Percentiles rank a stretch among this genome's conserved stretches.
These are phyloP conservation scores for Hordeum marinum DNA, from an alignment of 176 grass and related monocot species.

Conservation along the genomic window DNA sequence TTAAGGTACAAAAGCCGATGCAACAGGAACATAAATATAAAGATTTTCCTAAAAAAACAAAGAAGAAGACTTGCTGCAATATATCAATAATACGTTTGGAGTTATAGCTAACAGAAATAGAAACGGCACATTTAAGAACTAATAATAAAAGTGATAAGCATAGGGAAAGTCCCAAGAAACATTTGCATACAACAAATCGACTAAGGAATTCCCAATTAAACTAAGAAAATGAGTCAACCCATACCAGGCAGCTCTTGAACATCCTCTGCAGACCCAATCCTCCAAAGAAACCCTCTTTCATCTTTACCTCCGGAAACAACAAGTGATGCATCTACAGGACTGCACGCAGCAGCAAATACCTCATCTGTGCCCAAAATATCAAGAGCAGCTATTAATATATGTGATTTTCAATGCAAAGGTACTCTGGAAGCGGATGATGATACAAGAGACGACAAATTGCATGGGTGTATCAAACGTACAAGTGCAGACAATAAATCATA, in stretches of 20 bases:
- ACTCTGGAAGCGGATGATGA: not conserved
- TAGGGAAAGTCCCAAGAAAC: not conserved
- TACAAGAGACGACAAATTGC: no score
- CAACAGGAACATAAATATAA: not conserved
- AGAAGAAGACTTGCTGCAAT: not conserved
- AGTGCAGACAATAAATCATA: not conserved
- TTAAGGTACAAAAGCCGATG: not conserved
- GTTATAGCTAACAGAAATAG: not conserved
- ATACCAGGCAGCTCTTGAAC: constrained; percentile 58
- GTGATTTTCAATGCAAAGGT: not conserved
- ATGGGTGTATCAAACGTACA: no score
- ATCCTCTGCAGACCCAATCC: constrained; percentile 57
- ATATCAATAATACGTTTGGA: not conserved
- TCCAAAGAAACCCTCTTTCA: constrained; percentile 87
- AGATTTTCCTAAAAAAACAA: not conserved
- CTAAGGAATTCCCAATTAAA: not conserved
- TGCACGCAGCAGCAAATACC: constrained; percentile 64
- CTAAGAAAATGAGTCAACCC: not conserved
- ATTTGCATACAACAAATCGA: not conserved
- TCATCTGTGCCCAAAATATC: constrained; percentile 49
- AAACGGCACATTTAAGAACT: not conserved
- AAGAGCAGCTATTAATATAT: not conserved
- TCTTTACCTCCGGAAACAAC: constrained; percentile 82
- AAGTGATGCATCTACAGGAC: constrained; percentile 62
- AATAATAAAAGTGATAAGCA: not conserved